Conservation (phyloP, 495 filamentous ascomycete species). For the Aspergillus baeticus region DNA sequence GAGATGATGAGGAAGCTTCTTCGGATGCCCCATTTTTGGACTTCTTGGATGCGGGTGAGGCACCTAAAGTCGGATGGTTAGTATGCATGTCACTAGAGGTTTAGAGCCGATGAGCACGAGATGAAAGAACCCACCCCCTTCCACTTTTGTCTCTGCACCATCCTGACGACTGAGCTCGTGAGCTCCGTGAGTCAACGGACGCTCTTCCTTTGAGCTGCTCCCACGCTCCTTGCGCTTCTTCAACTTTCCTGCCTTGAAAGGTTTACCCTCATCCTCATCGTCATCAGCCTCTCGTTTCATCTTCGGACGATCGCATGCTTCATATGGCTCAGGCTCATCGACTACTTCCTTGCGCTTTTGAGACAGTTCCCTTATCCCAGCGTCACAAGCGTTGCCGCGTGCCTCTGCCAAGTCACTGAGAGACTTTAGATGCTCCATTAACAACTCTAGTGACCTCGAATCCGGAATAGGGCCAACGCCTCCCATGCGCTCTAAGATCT, state of each 20-base stretch:
- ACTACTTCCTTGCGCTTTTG: conserved; percentile 58
- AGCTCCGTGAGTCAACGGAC: conserved; percentile 60
- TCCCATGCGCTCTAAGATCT: conserved; percentile 67
- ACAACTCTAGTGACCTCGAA: conserved; percentile 66
- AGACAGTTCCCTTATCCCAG: conserved; percentile 69
- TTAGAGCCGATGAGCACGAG: not conserved
- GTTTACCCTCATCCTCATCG: conserved; percentile 50
- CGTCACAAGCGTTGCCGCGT: conserved; percentile 62
- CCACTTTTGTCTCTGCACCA: conserved; percentile 53
- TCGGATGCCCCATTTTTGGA: conserved; percentile 56
- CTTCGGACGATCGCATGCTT: conserved; percentile 44
- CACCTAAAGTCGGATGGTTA: conserved; percentile 23
- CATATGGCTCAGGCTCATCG: conserved; percentile 49
- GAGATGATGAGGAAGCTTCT: conserved; percentile 58
- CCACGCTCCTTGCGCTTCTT: conserved; percentile 55
- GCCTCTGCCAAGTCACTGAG: conserved; percentile 65
- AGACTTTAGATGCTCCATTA: conserved; percentile 65
- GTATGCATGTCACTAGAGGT: not conserved
- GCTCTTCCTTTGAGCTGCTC: conserved; percentile 49
- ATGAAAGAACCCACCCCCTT: conserved; percentile 55
- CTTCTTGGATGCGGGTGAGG: conserved; percentile 47
- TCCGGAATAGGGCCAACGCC: conserved; percentile 68
- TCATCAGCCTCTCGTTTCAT: conserved; percentile 54
- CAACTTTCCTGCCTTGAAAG: conserved; percentile 42
- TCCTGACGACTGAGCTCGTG: conserved; percentile 68